These are phyloP conservation scores for Brassica carinata DNA, from an alignment of 345 rosid species.

Conservation along the genomic window DNA sequence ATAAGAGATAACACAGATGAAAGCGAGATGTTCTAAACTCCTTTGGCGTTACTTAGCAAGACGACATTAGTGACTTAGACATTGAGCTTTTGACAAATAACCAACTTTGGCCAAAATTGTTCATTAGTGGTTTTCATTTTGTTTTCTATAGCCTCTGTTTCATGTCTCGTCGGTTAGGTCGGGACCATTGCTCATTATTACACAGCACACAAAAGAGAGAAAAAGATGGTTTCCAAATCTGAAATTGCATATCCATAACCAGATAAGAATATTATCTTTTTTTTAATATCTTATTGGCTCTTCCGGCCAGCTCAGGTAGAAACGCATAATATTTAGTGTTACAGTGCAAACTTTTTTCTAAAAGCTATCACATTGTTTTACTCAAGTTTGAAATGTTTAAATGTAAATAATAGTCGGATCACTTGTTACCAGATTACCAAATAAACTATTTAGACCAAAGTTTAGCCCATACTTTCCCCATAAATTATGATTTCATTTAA, in stretches of 20 bases:
- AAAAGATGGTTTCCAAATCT: not conserved
- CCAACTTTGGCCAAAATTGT: constrained; percentile 33
- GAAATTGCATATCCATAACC: not conserved
- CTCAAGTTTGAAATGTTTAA: no score
- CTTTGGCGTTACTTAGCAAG: constrained; percentile 23
- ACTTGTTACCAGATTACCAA: no score
- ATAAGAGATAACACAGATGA: constrained; percentile 31
- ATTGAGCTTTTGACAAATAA: constrained; percentile 30
- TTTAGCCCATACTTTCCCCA: no score
- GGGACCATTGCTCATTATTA: constrained; percentile 16
- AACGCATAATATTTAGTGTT: not conserved
- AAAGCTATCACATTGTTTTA: no score
- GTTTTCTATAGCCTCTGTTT: constrained; percentile 18
- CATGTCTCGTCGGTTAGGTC: constrained; percentile 14
- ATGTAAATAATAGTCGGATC: no score
- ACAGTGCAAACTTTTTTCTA: not conserved
- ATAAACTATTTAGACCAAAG: no score
- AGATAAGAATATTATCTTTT: not conserved
- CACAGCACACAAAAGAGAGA: not conserved
- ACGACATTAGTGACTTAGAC: constrained; percentile 14
- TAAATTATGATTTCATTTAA: no score
- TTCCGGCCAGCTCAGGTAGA: not conserved
- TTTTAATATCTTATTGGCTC: not conserved
- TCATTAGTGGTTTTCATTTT: not conserved
- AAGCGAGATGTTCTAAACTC: constrained; percentile 22